Percentiles rank a stretch among this genome's conserved stretches.
phyloP scores from a whole-genome alignment of 2,329 filamentous ascomycete genomes.

The Sclerotinia glacialis region DNA sequence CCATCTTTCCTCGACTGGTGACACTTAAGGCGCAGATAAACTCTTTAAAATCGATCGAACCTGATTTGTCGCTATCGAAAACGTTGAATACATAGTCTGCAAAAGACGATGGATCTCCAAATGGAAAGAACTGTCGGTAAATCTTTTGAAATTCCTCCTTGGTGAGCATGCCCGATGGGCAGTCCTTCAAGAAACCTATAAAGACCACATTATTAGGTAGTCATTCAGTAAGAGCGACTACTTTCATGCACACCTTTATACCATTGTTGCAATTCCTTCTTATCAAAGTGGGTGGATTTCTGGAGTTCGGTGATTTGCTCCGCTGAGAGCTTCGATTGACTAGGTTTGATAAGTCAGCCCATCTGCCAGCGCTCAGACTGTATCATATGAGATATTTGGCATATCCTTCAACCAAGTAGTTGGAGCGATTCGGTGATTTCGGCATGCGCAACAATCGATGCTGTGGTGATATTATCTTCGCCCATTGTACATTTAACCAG shows the following conservation, averaged over 20 bases:
- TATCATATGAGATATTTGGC: neutral
- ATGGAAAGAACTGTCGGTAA: conserved; percentile 98
- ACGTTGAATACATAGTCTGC: conserved; percentile 99
- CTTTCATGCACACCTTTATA: conserved; percentile 76
- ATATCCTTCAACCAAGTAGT: neutral
- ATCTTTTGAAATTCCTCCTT: conserved; percentile 99
- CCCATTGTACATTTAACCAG: neutral
- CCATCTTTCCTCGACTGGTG: conserved; percentile 96
- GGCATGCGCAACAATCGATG: neutral
- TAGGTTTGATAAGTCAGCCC: conserved; percentile 42
- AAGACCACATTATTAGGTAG: conserved; percentile 17
- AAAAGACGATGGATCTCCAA: conserved; percentile 94
- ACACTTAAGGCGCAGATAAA: conserved; percentile 98
- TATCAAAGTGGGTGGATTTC: conserved; percentile 97
- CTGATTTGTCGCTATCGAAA: conserved; percentile 95
- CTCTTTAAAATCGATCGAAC: conserved; percentile 98
- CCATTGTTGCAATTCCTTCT: conserved; percentile 99
- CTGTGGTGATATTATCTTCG: neutral
- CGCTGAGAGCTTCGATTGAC: conserved; percentile 97
- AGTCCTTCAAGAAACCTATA: conserved; percentile 94
- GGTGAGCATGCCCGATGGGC: conserved; percentile 91
- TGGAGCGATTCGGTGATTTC: neutral
- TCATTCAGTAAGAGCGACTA: conserved; percentile 24
- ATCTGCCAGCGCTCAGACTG: neutral
- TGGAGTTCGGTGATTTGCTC: conserved; percentile 94